Base-by-base conservation (phyloP, 257 asterid genomes). In the Salvia miltiorrhiza region DNA sequence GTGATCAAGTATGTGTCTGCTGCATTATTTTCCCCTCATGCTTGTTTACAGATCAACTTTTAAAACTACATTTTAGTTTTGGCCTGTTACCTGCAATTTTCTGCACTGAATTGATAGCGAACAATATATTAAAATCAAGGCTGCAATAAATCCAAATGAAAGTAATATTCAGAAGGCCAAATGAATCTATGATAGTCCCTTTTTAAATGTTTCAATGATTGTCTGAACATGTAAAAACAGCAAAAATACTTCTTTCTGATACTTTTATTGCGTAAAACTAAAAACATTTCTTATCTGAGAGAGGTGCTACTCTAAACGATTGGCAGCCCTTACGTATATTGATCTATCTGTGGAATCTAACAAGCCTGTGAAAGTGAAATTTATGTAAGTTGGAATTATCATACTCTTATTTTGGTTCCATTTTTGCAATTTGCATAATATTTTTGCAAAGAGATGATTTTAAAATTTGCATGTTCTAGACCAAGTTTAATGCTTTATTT, bases 1-100 rank as follows among this genome's bases (percentile, higher is more conserved):
- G 65, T 63, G 83, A 85, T 82, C 96, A 90, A 80, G 98, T 93
- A 88, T 75, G 96, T 78, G 14, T 39, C 83, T 60, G 73, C 84
- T 83, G 69, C 75, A 75, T 47, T 75, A 9, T 45, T 67, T 77
- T 64, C 44, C 52, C 67, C 71, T 53, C 0, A 21, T 47, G 60
- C 35, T 67, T 48, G 73, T 43, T 28, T 16, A 35, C 14, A 17
- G 1, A 41, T 57, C 65, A 55, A 63, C 12, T 50, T 21, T 44
- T 43, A 9, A 37, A 43, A 48, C 53, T 40, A 13, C 40, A 16
- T 12, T 26, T 47, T 9, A 52, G 39, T 23, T 63, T 72, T 55
- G 30, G 14, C 17, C 23, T 54, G 65, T 52, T 39, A n/a, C 64
- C 58, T 44, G 28, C 28, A 45, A n/a, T 43, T 65, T 11, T 28